Base-by-base conservation (phyloP, 2,329 filamentous ascomycete genomes). In the Phyllosticta citrichinensis region DNA sequence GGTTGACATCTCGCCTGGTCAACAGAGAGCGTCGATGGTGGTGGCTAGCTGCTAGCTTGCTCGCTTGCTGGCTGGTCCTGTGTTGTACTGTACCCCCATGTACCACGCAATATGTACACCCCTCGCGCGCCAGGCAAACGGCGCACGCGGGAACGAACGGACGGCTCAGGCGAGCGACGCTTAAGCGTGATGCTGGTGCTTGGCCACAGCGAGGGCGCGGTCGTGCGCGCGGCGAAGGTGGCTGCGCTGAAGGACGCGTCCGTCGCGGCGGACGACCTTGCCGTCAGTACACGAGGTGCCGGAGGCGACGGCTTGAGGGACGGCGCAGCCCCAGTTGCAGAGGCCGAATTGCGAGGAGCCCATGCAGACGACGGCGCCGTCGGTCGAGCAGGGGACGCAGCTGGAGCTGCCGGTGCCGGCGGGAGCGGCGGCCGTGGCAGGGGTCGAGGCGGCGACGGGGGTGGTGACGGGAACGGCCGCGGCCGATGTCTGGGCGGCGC, bases 361-460 rank as follows among this genome's bases (percentile, higher is more conserved):
- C 40, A 78, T 75, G 70, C 77, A 80, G 61, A 79, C 69, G 54
- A 80, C 65, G 25, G 66, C 68, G 20, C 77, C 77, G 9, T 76
- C 71, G 47, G 65, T 70, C 14, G 70, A 67, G 71, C 77, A 79
- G 47, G 75, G 65, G 22, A 69, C 66, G 55, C 66, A 62, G 62
- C 20, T 27, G 14, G 40, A 40, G 22, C 59, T 61, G 54, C 57
- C 52, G 52, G 33, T 60, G 20, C 66, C 65, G 25, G 61, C 25
- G 33, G 52, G 40, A 25, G 57, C 17, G 11, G 55, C 52, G 22
- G 62, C 51, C 47, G 65, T 62, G 24, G 50, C 64, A 57, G 56
- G 62, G 25, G 59, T 53, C 33, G 59, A 56, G 56, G 55, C 62
- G 40, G 58, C 58, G 14, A 62, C 55, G 47, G 68, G 62, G 17